Evolutionary conservation across 768 basidiomycete genomes (phyloP), one percentile per base, ranked within the genome.

Genomic region (Trametopsis cervina): DNA sequence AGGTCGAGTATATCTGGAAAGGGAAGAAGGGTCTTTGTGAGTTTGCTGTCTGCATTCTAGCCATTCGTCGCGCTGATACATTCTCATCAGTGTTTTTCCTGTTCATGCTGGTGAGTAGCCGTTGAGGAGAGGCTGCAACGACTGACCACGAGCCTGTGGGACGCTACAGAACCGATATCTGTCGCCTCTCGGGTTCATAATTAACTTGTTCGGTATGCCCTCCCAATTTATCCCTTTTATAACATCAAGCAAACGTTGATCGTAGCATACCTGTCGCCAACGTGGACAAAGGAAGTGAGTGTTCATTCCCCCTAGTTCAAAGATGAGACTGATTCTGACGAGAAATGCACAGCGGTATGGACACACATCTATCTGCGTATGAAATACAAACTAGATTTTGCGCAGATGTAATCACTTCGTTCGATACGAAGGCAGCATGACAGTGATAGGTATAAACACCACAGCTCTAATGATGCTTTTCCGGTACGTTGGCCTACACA

Each of bases 401-500:
- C 37, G 21, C 42, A 65, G 62, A 18, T 62, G 66, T 36, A 1
- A 44, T 4, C 61, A 58, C n/a, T 67, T 63, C 12, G 64, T 68
- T 1, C 52, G 60, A 0, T 67, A 60, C 33, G 66, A 66, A 42
- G 66, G 66, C 0, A 47, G 70, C 21, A 78, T 75, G 64, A 76
- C 76, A 0, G 67, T 76, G 42, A 74, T 75, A 12, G 78, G 74
- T 1, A 71, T 81, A 44, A 67, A 72, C 26, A 60, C 76, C 20
- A 73, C 75, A 1, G 76, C 71, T 3, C 52, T 78, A 15, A 80
- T 82, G 78, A 80, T 82, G 79, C 63, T 78, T 20, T 52, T 80
- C 2, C 75, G 80, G 67, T 70, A 51, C 58, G 66, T 29, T 11
- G 40, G 11, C 12, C n/a, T n/a, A 10, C 17, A 10, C 33, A 35